A percentile compares a stretch with the other conserved stretches of the same genome.
Evolutionary conservation across 331 rosid species (phyloP).

Genomic region (Stylosanthes scabra): DNA sequence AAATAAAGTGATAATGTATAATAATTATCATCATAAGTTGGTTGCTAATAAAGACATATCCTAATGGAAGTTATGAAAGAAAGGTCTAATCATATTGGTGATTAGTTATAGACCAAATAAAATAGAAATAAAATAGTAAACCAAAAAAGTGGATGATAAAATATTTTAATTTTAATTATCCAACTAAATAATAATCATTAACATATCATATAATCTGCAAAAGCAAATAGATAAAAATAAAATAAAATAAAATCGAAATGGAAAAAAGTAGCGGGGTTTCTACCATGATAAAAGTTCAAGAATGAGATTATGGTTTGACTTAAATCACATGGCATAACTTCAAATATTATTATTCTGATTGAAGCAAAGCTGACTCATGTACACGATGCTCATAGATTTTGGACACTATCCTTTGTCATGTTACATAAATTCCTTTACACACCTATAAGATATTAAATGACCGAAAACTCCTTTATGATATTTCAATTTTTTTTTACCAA

Average conservation of each 20-base stretch:
- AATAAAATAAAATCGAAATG: constrained; percentile 9
- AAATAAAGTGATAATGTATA: constrained; percentile 28
- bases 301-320: constrained; percentile 10
- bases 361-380: constrained; percentile 42
- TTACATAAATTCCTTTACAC: neutral
- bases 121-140: constrained; percentile 27
- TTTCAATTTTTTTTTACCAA: neutral
- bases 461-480: constrained; percentile 1
- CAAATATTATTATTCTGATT: constrained; percentile 22
- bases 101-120: constrained; percentile 6
- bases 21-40: constrained; percentile 25
- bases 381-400: constrained; percentile 32
- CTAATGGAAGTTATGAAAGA: constrained; percentile 15
- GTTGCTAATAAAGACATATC: constrained; percentile 28
- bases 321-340: constrained; percentile 17
- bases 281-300: constrained; percentile 4
- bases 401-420: constrained; percentile 33
- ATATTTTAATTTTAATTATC: constrained; percentile 21
- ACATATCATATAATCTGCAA: neutral
- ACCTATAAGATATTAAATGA: neutral
- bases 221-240: neutral
- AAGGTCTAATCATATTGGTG: constrained; percentile 22
- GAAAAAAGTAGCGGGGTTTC: constrained; percentile 16
- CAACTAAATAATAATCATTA: constrained; percentile 23
- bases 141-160: constrained; percentile 18